Base-by-base conservation (phyloP, 306 rosid species). In the Lathyrus tuberosus region DNA sequence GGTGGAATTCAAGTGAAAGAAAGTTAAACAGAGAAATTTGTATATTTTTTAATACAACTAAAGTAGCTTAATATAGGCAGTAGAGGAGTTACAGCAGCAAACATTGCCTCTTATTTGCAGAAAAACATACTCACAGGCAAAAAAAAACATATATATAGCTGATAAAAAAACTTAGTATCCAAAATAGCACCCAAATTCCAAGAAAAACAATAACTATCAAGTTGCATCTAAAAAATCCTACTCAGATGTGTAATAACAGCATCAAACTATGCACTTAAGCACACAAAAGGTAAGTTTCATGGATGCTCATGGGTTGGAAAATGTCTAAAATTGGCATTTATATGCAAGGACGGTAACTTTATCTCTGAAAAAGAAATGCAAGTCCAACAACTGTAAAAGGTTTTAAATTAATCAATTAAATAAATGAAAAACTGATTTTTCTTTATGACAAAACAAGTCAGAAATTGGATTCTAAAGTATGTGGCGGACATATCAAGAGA, bases 1-100 rank as follows among this genome's bases (percentile, higher is more conserved):
- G 78, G 73, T 74, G 67, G 63, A 82, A 71, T 46, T 52, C 53
- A 63, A 56, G 57, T n/a, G 56, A 12, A 48, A 40, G 70, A 12
- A 48, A 40, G 65, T 41, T 74, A 59, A 59, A 69, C 42, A 63
- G 10, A 24, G 33, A 61, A 65, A 12, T 53, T 4, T 26, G 30
- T 15, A 37, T 31, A 73, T 9, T 17, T 40, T 68, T 68, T 62
- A 9, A 53, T 72, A 30, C 4, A 47, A n/a, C 15, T 13, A 63
- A 40, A 69, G 6, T 48, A 58, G n/a, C 17, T 44, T 72, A 63
- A 12, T n/a, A 35, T 24, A 9, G 33, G 61, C 7, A 1, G 48
- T 13, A 40, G 10, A 56, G 26, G 40, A 26, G 41, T 8, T 14
- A 61, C 75, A 41, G 47, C 13, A 40, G 66, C 60, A 13, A 60